A percentile compares a stretch with the other conserved stretches of the same genome.
These are phyloP conservation scores for Raphanus raphanistrum DNA, from an alignment of 345 rosid species.

Conservation along the genomic window DNA sequence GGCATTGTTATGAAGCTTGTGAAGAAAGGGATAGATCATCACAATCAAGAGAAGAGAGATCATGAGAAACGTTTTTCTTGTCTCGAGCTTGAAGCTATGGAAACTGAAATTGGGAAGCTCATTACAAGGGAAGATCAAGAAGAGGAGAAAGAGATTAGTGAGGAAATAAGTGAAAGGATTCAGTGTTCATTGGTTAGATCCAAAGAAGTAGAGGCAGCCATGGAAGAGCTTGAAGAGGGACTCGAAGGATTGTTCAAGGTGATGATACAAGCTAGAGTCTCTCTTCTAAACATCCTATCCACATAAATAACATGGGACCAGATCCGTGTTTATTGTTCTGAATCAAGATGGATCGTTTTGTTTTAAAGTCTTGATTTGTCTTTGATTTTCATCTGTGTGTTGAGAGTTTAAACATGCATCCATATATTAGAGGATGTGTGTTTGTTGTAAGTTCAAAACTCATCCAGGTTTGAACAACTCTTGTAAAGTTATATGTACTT, in stretches of 20 bases:
- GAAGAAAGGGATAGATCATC: conserved; percentile 40
- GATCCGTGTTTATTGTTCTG: conserved; percentile 7
- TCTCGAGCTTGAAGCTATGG: conserved; percentile 52
- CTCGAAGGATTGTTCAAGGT: conserved; percentile 60
- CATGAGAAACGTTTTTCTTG: conserved; percentile 28
- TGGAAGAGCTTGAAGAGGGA: conserved; percentile 58
- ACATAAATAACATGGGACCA: conserved; percentile 18
- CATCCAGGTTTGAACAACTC: conserved; percentile 16
- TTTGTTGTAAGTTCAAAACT: conserved; percentile 33
- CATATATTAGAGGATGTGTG: conserved; percentile 43
- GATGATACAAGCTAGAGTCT: conserved; percentile 57
- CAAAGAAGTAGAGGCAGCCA: conserved; percentile 44
- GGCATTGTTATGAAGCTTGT: conserved; percentile 46
- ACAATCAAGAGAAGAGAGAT: conserved; percentile 25
- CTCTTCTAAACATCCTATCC: conserved; percentile 61
- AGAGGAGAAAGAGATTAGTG: conserved; percentile 11
- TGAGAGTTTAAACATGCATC: conserved; percentile 21
- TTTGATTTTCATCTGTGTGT: not conserved
- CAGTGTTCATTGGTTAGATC: conserved; percentile 41
- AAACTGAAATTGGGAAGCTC: conserved; percentile 43
- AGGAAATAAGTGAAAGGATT: conserved; percentile 37
- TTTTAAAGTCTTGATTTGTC: not conserved
- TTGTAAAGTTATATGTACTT: conserved; percentile 15
- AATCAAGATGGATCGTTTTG: not conserved
- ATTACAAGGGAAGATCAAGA: conserved; percentile 33